phyloP scores from a whole-genome alignment of 2,329 filamentous ascomycete species.

The Paracoccidioides brasiliensis region DNA sequence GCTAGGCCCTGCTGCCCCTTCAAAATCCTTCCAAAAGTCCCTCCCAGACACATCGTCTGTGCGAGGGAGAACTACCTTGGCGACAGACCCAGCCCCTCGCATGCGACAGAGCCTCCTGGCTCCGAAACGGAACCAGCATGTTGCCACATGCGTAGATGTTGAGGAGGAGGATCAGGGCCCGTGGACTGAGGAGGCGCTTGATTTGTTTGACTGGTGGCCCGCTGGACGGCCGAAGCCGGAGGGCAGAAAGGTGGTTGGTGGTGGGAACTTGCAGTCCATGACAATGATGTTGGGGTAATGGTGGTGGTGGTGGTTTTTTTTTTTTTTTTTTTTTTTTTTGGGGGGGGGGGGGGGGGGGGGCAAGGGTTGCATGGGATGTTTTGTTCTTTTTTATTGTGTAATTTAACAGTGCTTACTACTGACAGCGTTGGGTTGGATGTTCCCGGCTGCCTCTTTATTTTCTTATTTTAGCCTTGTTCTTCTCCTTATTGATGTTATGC shows the following conservation, averaged over 20 bases:
- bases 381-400: no score
- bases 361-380: no score
- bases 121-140: slow-evolving; percentile 1
- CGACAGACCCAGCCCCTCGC: not conserved
- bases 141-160: slow-evolving; percentile 8
- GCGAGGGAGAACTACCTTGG: slow-evolving; percentile 6
- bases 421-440: no score
- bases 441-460: no score
- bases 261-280: not conserved
- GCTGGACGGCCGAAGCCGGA: slow-evolving; percentile 24
- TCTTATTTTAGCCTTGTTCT: not conserved
- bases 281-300: not conserved
- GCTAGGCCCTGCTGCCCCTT: not conserved
- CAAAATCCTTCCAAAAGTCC: slow-evolving; percentile 20
- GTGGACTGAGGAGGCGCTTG: slow-evolving; percentile 30
- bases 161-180: slow-evolving; percentile 23
- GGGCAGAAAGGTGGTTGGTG: not conserved
- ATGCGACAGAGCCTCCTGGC: slow-evolving; percentile 1
- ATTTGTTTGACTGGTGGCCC: slow-evolving; percentile 34
- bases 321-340: not conserved
- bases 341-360: no score
- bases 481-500: no score
- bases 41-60: slow-evolving; percentile 24
- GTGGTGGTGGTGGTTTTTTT: not conserved
- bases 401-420: no score